Conservation (phyloP, 2,329 filamentous ascomycete genomes). For the Corinectria fuckeliana region DNA sequence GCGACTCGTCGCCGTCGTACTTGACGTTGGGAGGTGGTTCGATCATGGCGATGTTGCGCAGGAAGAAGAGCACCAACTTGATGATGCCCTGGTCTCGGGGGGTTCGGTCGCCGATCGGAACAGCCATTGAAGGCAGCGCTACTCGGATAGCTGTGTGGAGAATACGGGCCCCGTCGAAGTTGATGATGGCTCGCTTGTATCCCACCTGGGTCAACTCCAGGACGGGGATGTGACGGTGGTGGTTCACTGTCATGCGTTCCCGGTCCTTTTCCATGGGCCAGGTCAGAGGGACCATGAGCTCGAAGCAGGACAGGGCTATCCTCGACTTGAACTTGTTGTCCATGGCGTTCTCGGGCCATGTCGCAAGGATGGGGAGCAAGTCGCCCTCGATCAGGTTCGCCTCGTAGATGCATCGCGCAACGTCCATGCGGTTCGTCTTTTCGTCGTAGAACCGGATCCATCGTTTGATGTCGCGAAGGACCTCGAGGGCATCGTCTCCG, state of each 20-base stretch:
- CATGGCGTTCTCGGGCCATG: constrained; percentile 76
- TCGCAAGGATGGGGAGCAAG: constrained; percentile 84
- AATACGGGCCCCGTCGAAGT: constrained; percentile 78
- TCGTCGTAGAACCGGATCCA: constrained; percentile 97
- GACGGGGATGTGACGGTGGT: constrained; percentile 89
- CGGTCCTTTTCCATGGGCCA: constrained; percentile 87
- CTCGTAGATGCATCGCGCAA: constrained; percentile 89
- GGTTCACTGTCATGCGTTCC: constrained; percentile 87
- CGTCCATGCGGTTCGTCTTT: constrained; percentile 91
- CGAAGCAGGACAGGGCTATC: constrained; percentile 83
- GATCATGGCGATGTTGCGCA: constrained; percentile 89
- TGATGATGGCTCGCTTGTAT: constrained; percentile 89
- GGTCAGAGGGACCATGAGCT: constrained; percentile 89
- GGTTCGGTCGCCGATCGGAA: constrained; percentile 76
- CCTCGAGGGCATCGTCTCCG: constrained; percentile 91
- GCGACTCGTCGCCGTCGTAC: constrained; percentile 86
- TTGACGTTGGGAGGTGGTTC: constrained; percentile 73
- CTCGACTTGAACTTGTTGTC: constrained; percentile 79
- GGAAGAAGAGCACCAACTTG: constrained; percentile 85
- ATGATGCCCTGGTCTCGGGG: constrained; percentile 89
- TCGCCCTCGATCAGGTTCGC: constrained; percentile 92
- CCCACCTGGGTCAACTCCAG: constrained; percentile 85
- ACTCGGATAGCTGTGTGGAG: constrained; percentile 82
- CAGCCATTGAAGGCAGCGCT: constrained; percentile 84
- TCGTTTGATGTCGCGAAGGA: constrained; percentile 89